A percentile compares a stretch with the other conserved stretches of the same genome.
phyloP scores from a whole-genome alignment of 1,139 yeast genomes.

The Schizosaccharomyces versatilis region DNA sequence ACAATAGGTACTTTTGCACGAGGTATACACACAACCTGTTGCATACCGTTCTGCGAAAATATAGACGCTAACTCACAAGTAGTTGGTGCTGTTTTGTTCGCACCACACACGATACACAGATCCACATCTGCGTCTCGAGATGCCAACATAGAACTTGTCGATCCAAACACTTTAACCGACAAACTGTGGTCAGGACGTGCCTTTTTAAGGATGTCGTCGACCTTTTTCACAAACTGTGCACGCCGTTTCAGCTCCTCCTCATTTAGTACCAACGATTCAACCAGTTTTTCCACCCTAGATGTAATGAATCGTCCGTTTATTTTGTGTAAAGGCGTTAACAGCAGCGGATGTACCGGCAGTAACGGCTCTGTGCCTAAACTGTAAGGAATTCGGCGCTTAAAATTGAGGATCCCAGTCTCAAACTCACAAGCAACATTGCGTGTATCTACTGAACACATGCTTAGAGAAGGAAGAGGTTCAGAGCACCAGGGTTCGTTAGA shows the following conservation, averaged over 20 bases:
- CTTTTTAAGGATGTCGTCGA: background rate
- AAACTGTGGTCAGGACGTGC: background rate
- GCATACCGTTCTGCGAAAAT: conserved; percentile 12
- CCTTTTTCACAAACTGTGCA: background rate
- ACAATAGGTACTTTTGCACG: conserved; percentile 16
- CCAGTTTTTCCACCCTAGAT: background rate
- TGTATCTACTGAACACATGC: no score
- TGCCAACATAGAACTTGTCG: background rate
- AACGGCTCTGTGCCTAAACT: background rate
- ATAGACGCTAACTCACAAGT: background rate
- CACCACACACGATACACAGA: background rate
- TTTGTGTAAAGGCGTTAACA: background rate
- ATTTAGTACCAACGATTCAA: background rate
- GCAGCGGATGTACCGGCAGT: background rate
- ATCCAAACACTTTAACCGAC: background rate
- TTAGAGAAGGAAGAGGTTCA: no score
- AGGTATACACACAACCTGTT: conserved; percentile 15
- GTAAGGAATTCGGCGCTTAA: background rate
- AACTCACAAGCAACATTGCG: background rate
- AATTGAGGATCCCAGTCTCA: background rate
- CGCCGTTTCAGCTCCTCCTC: background rate
- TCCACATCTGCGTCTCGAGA: background rate
- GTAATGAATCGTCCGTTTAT: background rate
- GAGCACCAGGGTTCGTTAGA: no score
- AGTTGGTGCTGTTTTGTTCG: background rate